These are phyloP conservation scores for Nitzschia inconspicua DNA, from an alignment of 108 stramenopile species.

Conservation along the genomic window DNA sequence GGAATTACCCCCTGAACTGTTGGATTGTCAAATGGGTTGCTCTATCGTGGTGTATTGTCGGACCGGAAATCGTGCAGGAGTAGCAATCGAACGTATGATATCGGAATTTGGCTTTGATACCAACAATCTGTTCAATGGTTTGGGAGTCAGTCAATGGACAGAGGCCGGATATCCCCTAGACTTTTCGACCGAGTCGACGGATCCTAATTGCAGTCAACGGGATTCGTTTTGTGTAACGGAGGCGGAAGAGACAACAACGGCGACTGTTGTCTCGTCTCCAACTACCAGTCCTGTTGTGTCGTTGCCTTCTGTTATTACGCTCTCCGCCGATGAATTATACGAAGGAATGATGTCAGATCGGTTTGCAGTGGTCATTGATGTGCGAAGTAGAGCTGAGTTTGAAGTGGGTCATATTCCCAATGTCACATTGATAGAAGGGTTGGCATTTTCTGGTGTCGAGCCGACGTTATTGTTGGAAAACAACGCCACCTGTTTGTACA, in stretches of 20 bases:
- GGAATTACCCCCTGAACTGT: not conserved
- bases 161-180: slow-evolving; percentile 21
- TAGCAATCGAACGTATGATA: slow-evolving; percentile 14
- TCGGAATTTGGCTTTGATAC: slow-evolving; percentile 13
- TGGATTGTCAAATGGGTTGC: slow-evolving; percentile 9
- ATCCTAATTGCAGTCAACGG: too few species aligned
- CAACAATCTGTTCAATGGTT: slow-evolving; percentile 20
- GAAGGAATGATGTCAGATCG: too few species aligned
- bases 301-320: too few species aligned
- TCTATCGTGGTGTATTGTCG: slow-evolving; percentile 23
- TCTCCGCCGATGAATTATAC: too few species aligned
- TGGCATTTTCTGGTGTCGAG: too few species aligned
- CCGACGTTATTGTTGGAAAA: too few species aligned
- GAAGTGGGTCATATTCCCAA: slow-evolving; percentile 7
- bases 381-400: slow-evolving; percentile 10
- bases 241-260: too few species aligned
- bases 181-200: not conserved
- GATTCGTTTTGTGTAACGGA: too few species aligned
- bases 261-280: too few species aligned
- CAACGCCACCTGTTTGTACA: too few species aligned
- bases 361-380: slow-evolving; percentile 13
- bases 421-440: slow-evolving; percentile 9
- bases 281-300: too few species aligned
- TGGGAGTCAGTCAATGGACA: slow-evolving; percentile 21
- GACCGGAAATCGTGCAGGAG: slow-evolving; percentile 13